These are phyloP conservation scores for Stromatinia cepivora DNA, from an alignment of 2,329 filamentous ascomycete species.

Conservation along the genomic window DNA sequence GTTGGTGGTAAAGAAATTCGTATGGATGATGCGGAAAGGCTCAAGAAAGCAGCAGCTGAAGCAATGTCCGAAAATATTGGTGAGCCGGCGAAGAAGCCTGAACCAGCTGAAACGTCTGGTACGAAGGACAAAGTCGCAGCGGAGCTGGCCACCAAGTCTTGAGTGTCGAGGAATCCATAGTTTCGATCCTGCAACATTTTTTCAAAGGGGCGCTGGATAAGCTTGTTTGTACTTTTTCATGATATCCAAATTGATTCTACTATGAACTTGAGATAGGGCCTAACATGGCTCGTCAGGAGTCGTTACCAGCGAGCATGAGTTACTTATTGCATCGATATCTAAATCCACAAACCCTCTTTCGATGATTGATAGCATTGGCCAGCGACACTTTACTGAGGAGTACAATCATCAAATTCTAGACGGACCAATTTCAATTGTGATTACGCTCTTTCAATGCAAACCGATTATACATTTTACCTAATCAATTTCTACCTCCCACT, in stretches of 20 bases:
- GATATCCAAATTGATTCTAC: conserved; percentile 7
- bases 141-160: conserved; percentile 35
- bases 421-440: neutral
- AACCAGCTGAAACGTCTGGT: conserved; percentile 37
- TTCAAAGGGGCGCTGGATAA: neutral
- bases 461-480: neutral
- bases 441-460: neutral
- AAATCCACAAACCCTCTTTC: neutral
- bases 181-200: neutral
- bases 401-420: neutral
- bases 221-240: conserved; percentile 1
- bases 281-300: neutral
- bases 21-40: conserved; percentile 55
- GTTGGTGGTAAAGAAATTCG: conserved; percentile 53
- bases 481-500: neutral
- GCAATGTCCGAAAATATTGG: conserved; percentile 47
- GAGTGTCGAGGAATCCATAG: neutral
- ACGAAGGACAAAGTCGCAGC: conserved; percentile 40
- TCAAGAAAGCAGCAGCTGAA: conserved; percentile 62
- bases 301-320: neutral
- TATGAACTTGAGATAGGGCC: neutral
- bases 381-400: neutral
- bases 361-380: neutral
- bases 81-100: conserved; percentile 36
- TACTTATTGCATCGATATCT: neutral